A percentile compares a stretch with the other conserved stretches of the same genome.
These are phyloP conservation scores for Umbelopsis ramanniana DNA, from an alignment of 192 early-diverging fungal species.

Conservation along the genomic window DNA sequence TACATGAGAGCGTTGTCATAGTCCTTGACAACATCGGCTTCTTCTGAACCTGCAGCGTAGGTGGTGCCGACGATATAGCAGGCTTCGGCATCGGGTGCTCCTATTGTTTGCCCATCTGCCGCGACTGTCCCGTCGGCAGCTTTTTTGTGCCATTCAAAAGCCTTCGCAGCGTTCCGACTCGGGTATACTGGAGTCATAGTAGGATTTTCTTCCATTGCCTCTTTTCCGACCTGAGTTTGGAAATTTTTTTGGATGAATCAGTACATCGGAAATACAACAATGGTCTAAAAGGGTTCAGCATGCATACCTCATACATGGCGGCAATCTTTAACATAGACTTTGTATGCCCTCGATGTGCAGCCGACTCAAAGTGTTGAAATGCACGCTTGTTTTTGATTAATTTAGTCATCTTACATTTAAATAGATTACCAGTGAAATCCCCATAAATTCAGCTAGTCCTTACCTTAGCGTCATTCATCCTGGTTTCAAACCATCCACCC, in stretches of 20 bases:
- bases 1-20: slow-evolving; percentile 37
- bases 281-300: background rate
- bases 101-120: slow-evolving; percentile 17
- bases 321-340: slow-evolving; percentile 42
- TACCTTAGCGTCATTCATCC: slow-evolving; percentile 38
- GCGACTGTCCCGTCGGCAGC: slow-evolving; percentile 35
- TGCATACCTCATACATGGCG: slow-evolving; percentile 42
- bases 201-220: background rate
- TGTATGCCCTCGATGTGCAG: slow-evolving; percentile 39
- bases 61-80: slow-evolving; percentile 43
- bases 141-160: slow-evolving; percentile 44
- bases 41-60: slow-evolving; percentile 37
- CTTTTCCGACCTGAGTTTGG: slow-evolving; percentile 21
- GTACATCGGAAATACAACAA: too few relatives aligned
- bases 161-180: slow-evolving; percentile 25
- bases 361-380: slow-evolving; percentile 30
- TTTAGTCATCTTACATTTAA: background rate
- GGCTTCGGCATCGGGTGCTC: slow-evolving; percentile 35
- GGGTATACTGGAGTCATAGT: slow-evolving; percentile 26
- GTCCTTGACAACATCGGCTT: slow-evolving; percentile 37
- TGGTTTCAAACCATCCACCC: slow-evolving; percentile 38
- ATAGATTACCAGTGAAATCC: background rate
- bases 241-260: background rate
- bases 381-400: slow-evolving; percentile 24
- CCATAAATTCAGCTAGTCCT: background rate